These are phyloP conservation scores for Boletus sp. DNA, from an alignment of 768 basidiomycete genomes.

Conservation along the genomic window DNA sequence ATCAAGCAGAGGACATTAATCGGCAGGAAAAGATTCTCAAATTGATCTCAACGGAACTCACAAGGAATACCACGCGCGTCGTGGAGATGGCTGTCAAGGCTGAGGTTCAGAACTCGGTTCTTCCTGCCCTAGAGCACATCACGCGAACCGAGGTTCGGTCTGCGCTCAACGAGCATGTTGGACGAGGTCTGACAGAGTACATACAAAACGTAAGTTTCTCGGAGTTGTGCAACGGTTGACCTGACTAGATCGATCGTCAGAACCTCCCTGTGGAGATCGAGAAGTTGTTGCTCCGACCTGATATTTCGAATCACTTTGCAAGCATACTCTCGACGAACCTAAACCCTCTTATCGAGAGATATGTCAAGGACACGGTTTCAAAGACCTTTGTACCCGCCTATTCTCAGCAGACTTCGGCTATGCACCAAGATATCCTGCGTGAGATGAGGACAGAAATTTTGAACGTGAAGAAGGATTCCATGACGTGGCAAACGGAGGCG, in stretches of 20 bases:
- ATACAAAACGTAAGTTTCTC: constrained; percentile 59
- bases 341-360: constrained; percentile 73
- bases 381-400: constrained; percentile 75
- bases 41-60: constrained; percentile 81
- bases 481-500: constrained; percentile 77
- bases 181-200: constrained; percentile 65
- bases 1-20: constrained; percentile 76
- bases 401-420: constrained; percentile 64
- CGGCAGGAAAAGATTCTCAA: constrained; percentile 89
- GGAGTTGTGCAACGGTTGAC: neutral
- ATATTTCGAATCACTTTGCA: constrained; percentile 74
- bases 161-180: constrained; percentile 75
- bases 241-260: constrained; percentile 36
- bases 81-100: constrained; percentile 86
- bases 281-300: constrained; percentile 69
- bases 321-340: constrained; percentile 68
- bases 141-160: constrained; percentile 78
- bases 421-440: constrained; percentile 78
- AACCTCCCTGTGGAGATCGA: constrained; percentile 77
- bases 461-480: constrained; percentile 74
- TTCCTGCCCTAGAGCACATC: constrained; percentile 78
- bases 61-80: constrained; percentile 82
- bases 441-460: constrained; percentile 75
- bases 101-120: constrained; percentile 79
- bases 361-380: constrained; percentile 74